Conservation (phyloP, 2,329 filamentous ascomycete genomes). For the Epichloe brachyelytri region DNA sequence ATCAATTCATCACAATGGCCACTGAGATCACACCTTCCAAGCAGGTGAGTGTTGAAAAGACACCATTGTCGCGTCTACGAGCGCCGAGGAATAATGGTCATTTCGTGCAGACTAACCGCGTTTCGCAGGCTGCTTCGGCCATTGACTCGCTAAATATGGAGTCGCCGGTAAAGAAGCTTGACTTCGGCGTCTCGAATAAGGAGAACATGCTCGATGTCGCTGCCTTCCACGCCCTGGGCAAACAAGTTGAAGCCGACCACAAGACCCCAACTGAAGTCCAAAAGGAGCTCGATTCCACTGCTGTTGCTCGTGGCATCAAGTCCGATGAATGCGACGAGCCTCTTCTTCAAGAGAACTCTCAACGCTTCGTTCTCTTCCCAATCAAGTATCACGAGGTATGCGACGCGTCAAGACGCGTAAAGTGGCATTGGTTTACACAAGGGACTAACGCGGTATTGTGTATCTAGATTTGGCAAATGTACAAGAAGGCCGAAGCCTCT, state of each 20-base stretch:
- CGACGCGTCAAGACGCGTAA: constrained; percentile 53
- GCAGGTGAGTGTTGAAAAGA: constrained; percentile 32
- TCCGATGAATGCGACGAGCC: constrained; percentile 72
- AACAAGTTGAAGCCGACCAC: constrained; percentile 47
- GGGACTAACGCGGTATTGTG: constrained; percentile 1
- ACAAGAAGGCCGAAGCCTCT: constrained; percentile 98
- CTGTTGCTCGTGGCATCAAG: constrained; percentile 42
- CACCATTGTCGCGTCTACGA: neutral
- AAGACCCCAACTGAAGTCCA: constrained; percentile 38
- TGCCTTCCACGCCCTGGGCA: constrained; percentile 36
- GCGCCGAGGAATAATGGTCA: neutral
- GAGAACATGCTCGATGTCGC: constrained; percentile 56
- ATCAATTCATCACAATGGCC: constrained; percentile 47
- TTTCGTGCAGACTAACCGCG: constrained; percentile 18
- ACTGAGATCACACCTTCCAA: constrained; percentile 52
- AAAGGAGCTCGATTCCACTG: constrained; percentile 21
- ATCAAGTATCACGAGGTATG: constrained; percentile 99
- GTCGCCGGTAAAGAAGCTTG: constrained; percentile 80
- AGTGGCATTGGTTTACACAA: constrained; percentile 29
- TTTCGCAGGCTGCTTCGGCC: constrained; percentile 63
- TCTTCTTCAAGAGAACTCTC: constrained; percentile 84
- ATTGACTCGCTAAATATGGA: constrained; percentile 88
- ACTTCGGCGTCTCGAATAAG: constrained; percentile 63
- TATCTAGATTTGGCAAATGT: constrained; percentile 96
- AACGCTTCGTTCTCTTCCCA: constrained; percentile 94